Evolutionary conservation across 768 basidiomycete species (phyloP).

Genomic region (Nidula microcarpa): DNA sequence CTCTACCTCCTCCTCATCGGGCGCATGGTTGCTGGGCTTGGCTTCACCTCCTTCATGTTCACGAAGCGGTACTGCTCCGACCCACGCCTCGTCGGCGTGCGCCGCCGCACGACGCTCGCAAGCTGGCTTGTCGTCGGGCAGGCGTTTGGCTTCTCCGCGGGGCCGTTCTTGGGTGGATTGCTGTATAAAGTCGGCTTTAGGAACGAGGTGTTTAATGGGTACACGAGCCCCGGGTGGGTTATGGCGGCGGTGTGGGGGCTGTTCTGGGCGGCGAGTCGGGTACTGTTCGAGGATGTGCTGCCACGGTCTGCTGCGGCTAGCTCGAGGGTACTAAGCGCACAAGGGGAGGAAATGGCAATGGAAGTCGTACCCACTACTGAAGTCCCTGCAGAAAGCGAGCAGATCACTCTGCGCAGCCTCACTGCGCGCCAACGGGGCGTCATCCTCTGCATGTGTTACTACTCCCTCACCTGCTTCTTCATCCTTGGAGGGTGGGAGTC

Average conservation of each 20-base stretch:
- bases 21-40: constrained; percentile 60
- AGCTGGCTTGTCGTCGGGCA: constrained; percentile 64
- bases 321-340: not conserved
- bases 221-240: constrained; percentile 64
- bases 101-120: constrained; percentile 58
- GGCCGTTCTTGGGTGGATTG: constrained; percentile 62
- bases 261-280: constrained; percentile 39
- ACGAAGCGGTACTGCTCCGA: constrained; percentile 69
- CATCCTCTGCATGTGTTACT: constrained; percentile 65
- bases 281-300: constrained; percentile 39
- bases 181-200: constrained; percentile 58
- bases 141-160: constrained; percentile 56
- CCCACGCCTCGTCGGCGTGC: constrained; percentile 62
- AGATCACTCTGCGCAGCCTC: not conserved
- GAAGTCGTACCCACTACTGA: not conserved
- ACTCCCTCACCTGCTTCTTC: constrained; percentile 68
- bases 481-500: constrained; percentile 68
- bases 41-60: constrained; percentile 67
- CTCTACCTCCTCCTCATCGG: constrained; percentile 71
- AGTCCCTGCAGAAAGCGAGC: not conserved
- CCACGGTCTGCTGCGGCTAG: not conserved
- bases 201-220: constrained; percentile 61
- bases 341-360: not conserved
- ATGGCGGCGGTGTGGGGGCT: constrained; percentile 51
- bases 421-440: constrained; percentile 40